Conservation (phyloP, 2,329 filamentous ascomycete species). For the Rhynchosporium secalis region DNA sequence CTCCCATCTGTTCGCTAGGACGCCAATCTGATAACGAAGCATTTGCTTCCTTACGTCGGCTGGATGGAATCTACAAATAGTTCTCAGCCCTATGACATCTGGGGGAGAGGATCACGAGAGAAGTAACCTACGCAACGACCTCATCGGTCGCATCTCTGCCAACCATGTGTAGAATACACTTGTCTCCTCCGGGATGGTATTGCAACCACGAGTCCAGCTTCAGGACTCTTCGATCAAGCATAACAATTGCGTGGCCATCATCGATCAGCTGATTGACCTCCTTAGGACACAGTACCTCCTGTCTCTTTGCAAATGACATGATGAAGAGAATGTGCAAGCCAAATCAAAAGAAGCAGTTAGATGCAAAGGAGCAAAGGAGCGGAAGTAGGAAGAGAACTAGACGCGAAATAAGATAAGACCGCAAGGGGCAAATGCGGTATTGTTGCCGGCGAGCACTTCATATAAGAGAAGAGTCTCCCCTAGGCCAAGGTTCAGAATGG, state of each 20-base stretch:
- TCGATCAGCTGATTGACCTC: slow-evolving; percentile 77
- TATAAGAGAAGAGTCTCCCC: slow-evolving; percentile 7
- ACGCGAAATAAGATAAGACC: not conserved
- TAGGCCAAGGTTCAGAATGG: not conserved
- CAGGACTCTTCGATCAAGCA: slow-evolving; percentile 75
- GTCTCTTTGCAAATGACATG: slow-evolving; percentile 9
- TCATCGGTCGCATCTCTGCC: slow-evolving; percentile 90
- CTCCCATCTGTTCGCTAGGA: slow-evolving; percentile 72
- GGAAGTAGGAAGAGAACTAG: slow-evolving; percentile 3
- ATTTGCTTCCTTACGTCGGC: slow-evolving; percentile 54
- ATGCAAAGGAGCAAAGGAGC: not conserved
- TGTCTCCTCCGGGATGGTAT: slow-evolving; percentile 87
- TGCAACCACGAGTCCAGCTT: slow-evolving; percentile 83
- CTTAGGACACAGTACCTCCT: slow-evolving; percentile 45
- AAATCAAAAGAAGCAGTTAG: not conserved
- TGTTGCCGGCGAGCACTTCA: not conserved
- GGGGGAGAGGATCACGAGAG: not conserved
- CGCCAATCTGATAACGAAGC: slow-evolving; percentile 69
- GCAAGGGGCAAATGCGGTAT: too few species aligned
- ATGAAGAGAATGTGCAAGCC: not conserved
- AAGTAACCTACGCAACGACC: slow-evolving; percentile 70
- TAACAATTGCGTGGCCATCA: slow-evolving; percentile 72
- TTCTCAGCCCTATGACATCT: slow-evolving; percentile 3
- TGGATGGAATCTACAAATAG: slow-evolving; percentile 69
- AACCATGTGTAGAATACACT: slow-evolving; percentile 86